Percentiles rank a stretch among this genome's conserved stretches.
Conservation (phyloP, 768 basidiomycete genomes). For the Mycena metata region DNA sequence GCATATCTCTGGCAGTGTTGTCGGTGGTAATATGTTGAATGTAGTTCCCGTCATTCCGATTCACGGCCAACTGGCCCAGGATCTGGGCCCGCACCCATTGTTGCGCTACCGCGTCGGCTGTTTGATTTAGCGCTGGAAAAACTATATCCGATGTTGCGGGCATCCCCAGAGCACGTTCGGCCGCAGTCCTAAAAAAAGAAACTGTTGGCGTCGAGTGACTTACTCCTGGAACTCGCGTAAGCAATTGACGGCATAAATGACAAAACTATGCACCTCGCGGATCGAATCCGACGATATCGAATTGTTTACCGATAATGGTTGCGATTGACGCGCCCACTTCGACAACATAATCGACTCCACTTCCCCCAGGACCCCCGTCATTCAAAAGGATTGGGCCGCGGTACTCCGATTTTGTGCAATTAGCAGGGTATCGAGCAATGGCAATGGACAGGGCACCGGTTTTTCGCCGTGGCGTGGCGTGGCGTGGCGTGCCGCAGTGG, state of each 20-base stretch:
- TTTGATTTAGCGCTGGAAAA: conserved; percentile 2
- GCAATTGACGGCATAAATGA: not conserved
- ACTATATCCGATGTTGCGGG: not conserved
- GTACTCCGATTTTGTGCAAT: conserved; percentile 10
- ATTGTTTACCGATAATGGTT: conserved; percentile 24
- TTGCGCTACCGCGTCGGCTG: not conserved
- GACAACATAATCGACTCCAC: conserved; percentile 23
- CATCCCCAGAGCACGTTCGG: conserved; percentile 14
- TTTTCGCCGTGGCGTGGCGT: no score
- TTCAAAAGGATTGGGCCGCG: conserved; percentile 35
- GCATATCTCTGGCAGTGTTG: conserved; percentile 31
- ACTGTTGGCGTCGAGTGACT: conserved; percentile 25
- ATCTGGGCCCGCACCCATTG: not conserved
- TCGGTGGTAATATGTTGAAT: conserved; percentile 20
- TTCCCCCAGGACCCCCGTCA: conserved; percentile 34
- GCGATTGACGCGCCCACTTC: not conserved
- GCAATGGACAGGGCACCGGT: no score
- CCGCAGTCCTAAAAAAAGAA: conserved; percentile 1
- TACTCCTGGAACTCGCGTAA: conserved; percentile 19
- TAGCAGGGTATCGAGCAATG: conserved; percentile 19
- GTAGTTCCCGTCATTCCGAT: conserved; percentile 11
- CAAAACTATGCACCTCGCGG: conserved; percentile 6
- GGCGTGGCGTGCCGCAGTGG: no score
- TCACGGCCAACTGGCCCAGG: conserved; percentile 1
- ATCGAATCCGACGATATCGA: conserved; percentile 5